Percentiles rank a stretch among this genome's conserved stretches.
These are phyloP conservation scores for Arabis alpina DNA, from an alignment of 345 rosid species.

Conservation along the genomic window DNA sequence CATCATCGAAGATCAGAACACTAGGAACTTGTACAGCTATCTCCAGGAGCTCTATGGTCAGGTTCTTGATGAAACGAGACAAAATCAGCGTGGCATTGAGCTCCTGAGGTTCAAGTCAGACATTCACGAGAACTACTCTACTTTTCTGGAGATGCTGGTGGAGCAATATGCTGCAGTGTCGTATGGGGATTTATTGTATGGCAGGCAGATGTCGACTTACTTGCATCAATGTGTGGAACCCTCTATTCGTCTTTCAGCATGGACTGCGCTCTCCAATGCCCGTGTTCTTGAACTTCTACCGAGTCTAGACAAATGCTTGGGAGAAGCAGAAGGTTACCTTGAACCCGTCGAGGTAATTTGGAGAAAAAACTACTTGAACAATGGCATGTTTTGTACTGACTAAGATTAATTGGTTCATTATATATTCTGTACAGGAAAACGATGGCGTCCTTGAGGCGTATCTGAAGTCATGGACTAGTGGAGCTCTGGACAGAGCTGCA, in stretches of 20 bases:
- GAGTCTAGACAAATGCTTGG: conserved; percentile 66
- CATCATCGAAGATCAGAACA: conserved; percentile 71
- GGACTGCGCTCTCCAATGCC: conserved; percentile 68
- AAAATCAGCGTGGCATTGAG: conserved; percentile 35
- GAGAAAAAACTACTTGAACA: neutral
- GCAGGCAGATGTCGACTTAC: conserved; percentile 79
- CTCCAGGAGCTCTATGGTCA: conserved; percentile 80
- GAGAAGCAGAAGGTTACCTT: conserved; percentile 71
- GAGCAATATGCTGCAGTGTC: conserved; percentile 85
- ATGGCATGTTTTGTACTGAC: neutral
- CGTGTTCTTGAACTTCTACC: conserved; percentile 87
- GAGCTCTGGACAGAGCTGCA: conserved; percentile 78
- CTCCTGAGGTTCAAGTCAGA: conserved; percentile 71
- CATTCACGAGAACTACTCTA: conserved; percentile 74
- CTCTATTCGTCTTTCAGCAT: conserved; percentile 68
- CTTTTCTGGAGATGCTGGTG: conserved; percentile 71
- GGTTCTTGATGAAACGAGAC: conserved; percentile 57
- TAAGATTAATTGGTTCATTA: conserved; percentile 6
- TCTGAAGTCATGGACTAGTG: conserved; percentile 75
- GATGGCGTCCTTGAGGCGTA: conserved; percentile 75
- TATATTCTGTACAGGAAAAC: conserved; percentile 55
- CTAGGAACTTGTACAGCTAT: conserved; percentile 59
- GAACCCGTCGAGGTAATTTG: conserved; percentile 76
- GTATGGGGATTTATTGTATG: conserved; percentile 69
- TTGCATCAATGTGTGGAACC: conserved; percentile 71